Conservation (phyloP, 306 rosid species). For the Casuarina equisetifolia region DNA sequence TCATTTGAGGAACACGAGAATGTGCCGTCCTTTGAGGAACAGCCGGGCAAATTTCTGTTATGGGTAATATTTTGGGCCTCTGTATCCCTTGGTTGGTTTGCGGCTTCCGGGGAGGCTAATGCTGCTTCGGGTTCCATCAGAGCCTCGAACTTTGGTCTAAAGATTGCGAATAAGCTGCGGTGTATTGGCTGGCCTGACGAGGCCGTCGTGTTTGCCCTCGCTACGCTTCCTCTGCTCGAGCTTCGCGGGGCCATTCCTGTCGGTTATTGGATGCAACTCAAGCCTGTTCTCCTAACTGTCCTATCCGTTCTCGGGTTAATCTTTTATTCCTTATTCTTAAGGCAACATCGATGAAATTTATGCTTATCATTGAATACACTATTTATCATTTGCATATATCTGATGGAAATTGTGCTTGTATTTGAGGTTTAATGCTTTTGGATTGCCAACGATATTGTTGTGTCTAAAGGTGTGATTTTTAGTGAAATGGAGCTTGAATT, state of each 20-base stretch:
- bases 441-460: slow-evolving; percentile 11
- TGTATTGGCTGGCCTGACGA: slow-evolving; percentile 74
- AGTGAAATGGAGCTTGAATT: slow-evolving; percentile 6
- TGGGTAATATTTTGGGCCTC: slow-evolving; percentile 84
- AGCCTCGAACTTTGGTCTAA: slow-evolving; percentile 79
- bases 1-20: slow-evolving; percentile 40
- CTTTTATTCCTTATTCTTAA: slow-evolving; percentile 3
- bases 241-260: slow-evolving; percentile 98
- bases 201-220: slow-evolving; percentile 80
- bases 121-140: slow-evolving; percentile 79
- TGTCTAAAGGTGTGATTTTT: slow-evolving; percentile 7
- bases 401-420: not conserved
- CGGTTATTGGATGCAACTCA: slow-evolving; percentile 91
- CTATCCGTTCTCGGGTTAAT: slow-evolving; percentile 78
- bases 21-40: slow-evolving; percentile 41
- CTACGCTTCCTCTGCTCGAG: slow-evolving; percentile 91
- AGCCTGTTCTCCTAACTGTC: slow-evolving; percentile 54
- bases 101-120: slow-evolving; percentile 78
- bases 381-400: slow-evolving; percentile 7
- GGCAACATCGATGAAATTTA: slow-evolving; percentile 2
- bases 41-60: slow-evolving; percentile 54
- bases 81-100: slow-evolving; percentile 79
- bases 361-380: not conserved
- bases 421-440: not conserved
- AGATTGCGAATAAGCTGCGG: slow-evolving; percentile 63